Base-by-base conservation (phyloP, 768 basidiomycete genomes). In the Macrolepiota fuliginosa region DNA sequence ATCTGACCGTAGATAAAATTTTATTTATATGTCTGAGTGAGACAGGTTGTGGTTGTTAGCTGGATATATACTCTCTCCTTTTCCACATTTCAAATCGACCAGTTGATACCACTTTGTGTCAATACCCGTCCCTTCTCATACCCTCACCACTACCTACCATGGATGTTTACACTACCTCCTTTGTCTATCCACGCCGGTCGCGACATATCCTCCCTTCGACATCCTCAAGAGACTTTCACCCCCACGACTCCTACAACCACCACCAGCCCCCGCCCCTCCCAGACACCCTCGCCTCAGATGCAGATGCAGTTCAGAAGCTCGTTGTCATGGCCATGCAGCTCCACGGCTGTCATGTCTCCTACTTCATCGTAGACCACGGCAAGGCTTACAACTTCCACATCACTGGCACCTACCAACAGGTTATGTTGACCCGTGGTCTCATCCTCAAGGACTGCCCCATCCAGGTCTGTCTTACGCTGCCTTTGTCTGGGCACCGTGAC, bases 161-260 rank as follows among this genome's bases (percentile, higher is more conserved):
- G 95, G 95, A 97, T 74, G 86, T 96, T 72, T 96, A 96, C 84
- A 92, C 94, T 58, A 92, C 92, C 67, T 92, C 94, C 70, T 96
- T 97, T 83, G 89, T 89, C 68, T 90, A 91, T 78, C 93, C 94
- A 70, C 90, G 91, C 79, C 82, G 89, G 73, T 83, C 88, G 71
- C 87, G 87, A 71, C 83, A 84, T 76, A 76, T 81, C 78, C 85
- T 83, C 76, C 84, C 87, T 62, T 77, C 83, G 57, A 75, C 84
- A 67, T 82, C 84, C 57, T 83, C 88, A 63, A 79, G 88, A 77
- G 88, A 91, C 74, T 83, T 84, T 32, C 29, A 32, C 68, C 54
- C 73, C 65, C 77, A 73, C 71, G 78, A 74, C 71, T 73, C 68
- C 29, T 75, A 74, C 42, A 45, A 45, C 71, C 74, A 77, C 60